Percentiles rank a stretch among this genome's conserved stretches.
Conservation (phyloP, 2,329 filamentous ascomycete species). For the Daldinia sp. region DNA sequence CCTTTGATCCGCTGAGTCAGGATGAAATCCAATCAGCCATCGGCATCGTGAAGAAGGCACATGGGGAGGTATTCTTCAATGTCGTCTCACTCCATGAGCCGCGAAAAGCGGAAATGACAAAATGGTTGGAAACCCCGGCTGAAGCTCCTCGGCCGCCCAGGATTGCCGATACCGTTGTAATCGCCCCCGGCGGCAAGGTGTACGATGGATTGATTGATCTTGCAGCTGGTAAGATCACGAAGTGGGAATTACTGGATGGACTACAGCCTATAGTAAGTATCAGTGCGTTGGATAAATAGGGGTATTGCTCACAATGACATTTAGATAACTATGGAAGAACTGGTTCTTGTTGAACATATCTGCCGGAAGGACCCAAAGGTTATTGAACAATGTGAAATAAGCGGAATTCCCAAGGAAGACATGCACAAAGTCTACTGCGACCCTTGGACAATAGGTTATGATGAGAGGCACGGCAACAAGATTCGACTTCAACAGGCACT, state of each 20-base stretch:
- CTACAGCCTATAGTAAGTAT: constrained; percentile 80
- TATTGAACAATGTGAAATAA: constrained; percentile 88
- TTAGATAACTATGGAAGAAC: constrained; percentile 90
- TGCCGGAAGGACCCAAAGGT: constrained; percentile 84
- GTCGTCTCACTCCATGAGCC: constrained; percentile 87
- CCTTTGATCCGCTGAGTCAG: constrained; percentile 80
- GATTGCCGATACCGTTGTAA: constrained; percentile 85
- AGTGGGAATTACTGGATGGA: constrained; percentile 80
- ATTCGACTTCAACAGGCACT: constrained; percentile 89
- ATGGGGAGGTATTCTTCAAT: constrained; percentile 84
- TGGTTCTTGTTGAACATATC: constrained; percentile 82
- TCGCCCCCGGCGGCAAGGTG: constrained; percentile 81
- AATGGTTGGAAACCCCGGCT: constrained; percentile 77
- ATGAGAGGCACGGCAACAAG: constrained; percentile 85
- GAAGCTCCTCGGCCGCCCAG: constrained; percentile 73
- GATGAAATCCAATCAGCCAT: constrained; percentile 80
- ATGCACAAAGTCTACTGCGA: constrained; percentile 98
- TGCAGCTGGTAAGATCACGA: constrained; percentile 71
- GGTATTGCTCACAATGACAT: constrained; percentile 28
- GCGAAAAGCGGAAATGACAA: constrained; percentile 84
- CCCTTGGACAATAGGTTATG: constrained; percentile 95
- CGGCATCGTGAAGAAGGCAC: constrained; percentile 73
- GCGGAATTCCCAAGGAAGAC: constrained; percentile 82
- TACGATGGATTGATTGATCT: constrained; percentile 87
- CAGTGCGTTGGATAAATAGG: not conserved